Conservation (phyloP, 306 rosid species). For the Purshia tridentata region DNA sequence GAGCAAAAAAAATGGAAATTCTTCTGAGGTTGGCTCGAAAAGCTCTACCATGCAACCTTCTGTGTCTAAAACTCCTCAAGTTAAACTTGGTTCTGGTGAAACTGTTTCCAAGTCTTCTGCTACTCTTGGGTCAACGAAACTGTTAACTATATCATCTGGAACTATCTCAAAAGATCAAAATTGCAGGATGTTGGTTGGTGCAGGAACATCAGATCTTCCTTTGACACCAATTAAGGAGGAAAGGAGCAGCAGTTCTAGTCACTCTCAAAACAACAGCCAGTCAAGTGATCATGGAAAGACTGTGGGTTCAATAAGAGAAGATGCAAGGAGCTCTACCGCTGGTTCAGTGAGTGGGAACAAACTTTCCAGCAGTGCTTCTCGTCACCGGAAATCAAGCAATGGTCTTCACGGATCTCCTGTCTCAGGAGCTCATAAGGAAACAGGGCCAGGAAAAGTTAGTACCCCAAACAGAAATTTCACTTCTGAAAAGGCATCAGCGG, state of each 20-base stretch:
- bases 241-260: slow-evolving; percentile 86
- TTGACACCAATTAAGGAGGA: slow-evolving; percentile 71
- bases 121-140: slow-evolving; percentile 45
- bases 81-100: slow-evolving; percentile 54
- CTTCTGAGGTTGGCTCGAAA: slow-evolving; percentile 63
- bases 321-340: slow-evolving; percentile 70
- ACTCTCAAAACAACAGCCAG: slow-evolving; percentile 76
- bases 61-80: slow-evolving; percentile 50
- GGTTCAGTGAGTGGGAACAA: slow-evolving; percentile 59
- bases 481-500: slow-evolving; percentile 40
- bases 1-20: slow-evolving; percentile 45
- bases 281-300: slow-evolving; percentile 78
- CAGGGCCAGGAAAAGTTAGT: slow-evolving; percentile 50
- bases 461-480: slow-evolving; percentile 38
- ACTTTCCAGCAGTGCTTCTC: slow-evolving; percentile 61
- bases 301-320: slow-evolving; percentile 61
- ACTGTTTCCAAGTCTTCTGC: slow-evolving; percentile 45
- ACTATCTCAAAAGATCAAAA: slow-evolving; percentile 47
- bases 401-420: slow-evolving; percentile 46
- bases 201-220: slow-evolving; percentile 57
- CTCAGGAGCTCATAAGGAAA: slow-evolving; percentile 53
- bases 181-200: slow-evolving; percentile 32
- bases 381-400: slow-evolving; percentile 58
- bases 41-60: slow-evolving; percentile 56
- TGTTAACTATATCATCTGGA: slow-evolving; percentile 40